Evolutionary conservation across 257 asterid genomes (phyloP).

Genomic region (Mitragyna speciosa): DNA sequence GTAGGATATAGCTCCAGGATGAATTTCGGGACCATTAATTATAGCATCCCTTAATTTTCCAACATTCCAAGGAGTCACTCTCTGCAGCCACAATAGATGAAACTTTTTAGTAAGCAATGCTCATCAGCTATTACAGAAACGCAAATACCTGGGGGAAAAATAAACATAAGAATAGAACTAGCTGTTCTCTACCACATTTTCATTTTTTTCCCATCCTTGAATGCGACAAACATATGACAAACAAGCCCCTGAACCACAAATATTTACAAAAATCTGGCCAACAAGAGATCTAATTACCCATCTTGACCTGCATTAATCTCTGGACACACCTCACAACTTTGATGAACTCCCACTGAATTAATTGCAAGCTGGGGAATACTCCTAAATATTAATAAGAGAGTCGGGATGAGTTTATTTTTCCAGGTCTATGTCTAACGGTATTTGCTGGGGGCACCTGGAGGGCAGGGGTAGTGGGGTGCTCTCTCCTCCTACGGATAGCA

Average conservation of each 20-base stretch:
- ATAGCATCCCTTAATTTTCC: constrained; percentile 73
- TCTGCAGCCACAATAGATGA: constrained; percentile 41
- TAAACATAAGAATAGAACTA: neutral
- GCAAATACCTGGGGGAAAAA: neutral
- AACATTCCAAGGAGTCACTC: constrained; percentile 97
- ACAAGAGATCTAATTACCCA: neutral
- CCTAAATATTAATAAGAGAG: neutral
- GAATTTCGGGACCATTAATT: constrained; percentile 80
- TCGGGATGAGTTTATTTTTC: neutral
- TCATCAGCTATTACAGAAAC: neutral
- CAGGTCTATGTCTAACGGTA: neutral
- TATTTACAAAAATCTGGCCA: neutral
- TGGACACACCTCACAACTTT: neutral
- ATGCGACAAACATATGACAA: neutral
- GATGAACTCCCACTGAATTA: neutral
- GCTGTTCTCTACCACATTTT: neutral
- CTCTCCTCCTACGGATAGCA: neutral
- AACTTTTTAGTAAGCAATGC: neutral
- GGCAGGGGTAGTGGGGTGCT: neutral
- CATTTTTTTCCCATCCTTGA: neutral
- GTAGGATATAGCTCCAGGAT: constrained; percentile 81
- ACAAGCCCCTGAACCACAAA: neutral
- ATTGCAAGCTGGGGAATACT: neutral
- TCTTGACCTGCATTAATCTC: neutral
- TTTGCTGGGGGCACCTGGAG: too few relatives aligned